Base-by-base conservation (phyloP, 768 basidiomycete species). In the Suillus placidus region DNA sequence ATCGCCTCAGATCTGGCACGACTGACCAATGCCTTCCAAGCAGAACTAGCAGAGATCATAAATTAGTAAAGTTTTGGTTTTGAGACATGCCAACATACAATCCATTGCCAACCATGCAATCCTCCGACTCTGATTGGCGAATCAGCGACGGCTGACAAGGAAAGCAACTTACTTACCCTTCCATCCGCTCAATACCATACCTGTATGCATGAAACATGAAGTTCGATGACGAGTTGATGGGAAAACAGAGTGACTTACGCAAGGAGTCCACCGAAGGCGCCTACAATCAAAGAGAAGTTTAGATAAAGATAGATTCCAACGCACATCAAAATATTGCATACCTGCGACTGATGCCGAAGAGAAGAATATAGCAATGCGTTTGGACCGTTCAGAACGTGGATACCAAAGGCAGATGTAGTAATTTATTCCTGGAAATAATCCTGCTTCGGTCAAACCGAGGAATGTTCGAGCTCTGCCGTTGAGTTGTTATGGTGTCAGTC, bases 351-450 rank as follows among this genome's bases (percentile, higher is more conserved):
- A 87, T 16, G 86, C 86, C 38, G 87, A 85, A 9, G 84, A 84
- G 72, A 88, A 88, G 79, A 90, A 88, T 42, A 89, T 78, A 5
- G 88, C 86, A 63, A 88, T 82, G 35, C 88, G 83, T 70, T 76
- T 77, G n/a, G 84, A 87, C 49, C 87, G 82, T 70, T 90, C 88
- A 60, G 78, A 77, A 43, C 84, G 79, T 8, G 85, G 81, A 71
- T 91, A 86, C 88, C 88, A 89, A 57, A 86, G 72, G 13, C 84
- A 85, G 56, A 87, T 76, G 43, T 78, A 81, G 62, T 82, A 84
- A 3, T 76, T 78, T 61, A 82, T 70, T 1, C 79, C 80, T 0
- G 81, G 78, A 60, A 78, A 77, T 26, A 83, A 67, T 49, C 86
- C 85, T 55, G 79, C 82, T 69, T 85, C 84, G 23, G 82, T 71